These are phyloP conservation scores for Acacia acuminata DNA, from an alignment of 306 rosid species.

Conservation along the genomic window DNA sequence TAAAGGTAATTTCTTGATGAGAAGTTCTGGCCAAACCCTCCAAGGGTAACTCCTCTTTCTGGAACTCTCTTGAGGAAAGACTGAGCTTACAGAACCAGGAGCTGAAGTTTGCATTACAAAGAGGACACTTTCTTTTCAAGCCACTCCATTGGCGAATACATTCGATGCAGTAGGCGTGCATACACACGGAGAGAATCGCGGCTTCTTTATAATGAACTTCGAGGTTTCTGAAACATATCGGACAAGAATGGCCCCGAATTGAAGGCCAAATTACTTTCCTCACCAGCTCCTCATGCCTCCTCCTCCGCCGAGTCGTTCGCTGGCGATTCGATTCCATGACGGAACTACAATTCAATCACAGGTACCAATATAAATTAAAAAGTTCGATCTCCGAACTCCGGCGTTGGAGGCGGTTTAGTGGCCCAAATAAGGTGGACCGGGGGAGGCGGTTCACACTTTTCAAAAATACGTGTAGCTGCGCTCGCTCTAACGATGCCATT, in stretches of 20 bases:
- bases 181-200: constrained; percentile 47
- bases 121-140: constrained; percentile 54
- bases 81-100: constrained; percentile 50
- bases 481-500: not conserved
- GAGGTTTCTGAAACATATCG: constrained; percentile 47
- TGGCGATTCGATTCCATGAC: constrained; percentile 27
- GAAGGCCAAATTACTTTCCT: constrained; percentile 44
- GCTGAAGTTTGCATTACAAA: constrained; percentile 55
- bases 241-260: constrained; percentile 48
- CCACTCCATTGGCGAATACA: constrained; percentile 68
- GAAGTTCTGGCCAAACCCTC: not conserved
- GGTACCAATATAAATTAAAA: not conserved
- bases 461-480: not conserved
- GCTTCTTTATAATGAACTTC: constrained; percentile 39
- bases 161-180: constrained; percentile 51
- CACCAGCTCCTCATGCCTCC: constrained; percentile 38
- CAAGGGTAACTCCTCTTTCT: constrained; percentile 34
- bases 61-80: constrained; percentile 41
- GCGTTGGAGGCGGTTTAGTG: not conserved
- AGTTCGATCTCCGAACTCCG: not conserved
- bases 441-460: not conserved
- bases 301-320: not conserved
- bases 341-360: not conserved
- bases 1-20: constrained; percentile 10
- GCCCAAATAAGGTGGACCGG: not conserved